phyloP scores from a whole-genome alignment of 257 asterid genomes.

The Rauvolfia tetraphylla region DNA sequence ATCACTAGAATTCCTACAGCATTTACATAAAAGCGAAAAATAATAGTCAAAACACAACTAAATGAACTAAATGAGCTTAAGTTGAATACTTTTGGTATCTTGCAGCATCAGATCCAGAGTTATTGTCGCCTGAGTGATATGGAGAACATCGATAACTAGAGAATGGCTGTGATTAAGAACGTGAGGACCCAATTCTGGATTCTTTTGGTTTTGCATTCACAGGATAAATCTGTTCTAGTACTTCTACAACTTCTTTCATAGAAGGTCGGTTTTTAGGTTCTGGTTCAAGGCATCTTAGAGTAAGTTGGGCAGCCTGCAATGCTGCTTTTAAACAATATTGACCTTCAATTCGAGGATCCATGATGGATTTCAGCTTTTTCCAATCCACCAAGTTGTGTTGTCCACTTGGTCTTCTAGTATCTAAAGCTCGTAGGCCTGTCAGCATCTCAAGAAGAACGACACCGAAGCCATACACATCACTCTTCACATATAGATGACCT shows the following conservation, averaged over 20 bases:
- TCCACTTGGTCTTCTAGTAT: conserved; percentile 28
- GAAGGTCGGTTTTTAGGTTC: conserved; percentile 43
- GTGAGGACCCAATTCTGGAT: conserved; percentile 11
- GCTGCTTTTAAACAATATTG: conserved; percentile 38
- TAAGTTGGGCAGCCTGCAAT: conserved; percentile 29
- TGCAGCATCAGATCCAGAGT: no score
- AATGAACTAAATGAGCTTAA: no score
- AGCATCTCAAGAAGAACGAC: conserved; percentile 44
- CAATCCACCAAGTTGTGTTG: conserved; percentile 38
- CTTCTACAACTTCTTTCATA: conserved; percentile 42
- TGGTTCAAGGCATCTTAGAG: conserved; percentile 34
- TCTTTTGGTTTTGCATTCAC: conserved; percentile 24
- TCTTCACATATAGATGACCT: conserved; percentile 48
- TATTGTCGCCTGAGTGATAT: no score
- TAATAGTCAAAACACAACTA: no score
- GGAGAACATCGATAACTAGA: conserved; percentile 6
- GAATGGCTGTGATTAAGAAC: conserved; percentile 4
- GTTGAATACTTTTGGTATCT: no score
- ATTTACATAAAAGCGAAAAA: background rate
- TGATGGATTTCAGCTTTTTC: conserved; percentile 30
- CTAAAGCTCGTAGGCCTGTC: conserved; percentile 42
- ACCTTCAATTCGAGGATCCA: conserved; percentile 43
- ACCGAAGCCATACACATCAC: conserved; percentile 50
- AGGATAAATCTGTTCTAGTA: conserved; percentile 37
- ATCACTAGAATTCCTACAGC: conserved; percentile 13